These are phyloP conservation scores for Jamesozyma lodderae DNA, from an alignment of 805 yeast genomes.

Conservation along the genomic window DNA sequence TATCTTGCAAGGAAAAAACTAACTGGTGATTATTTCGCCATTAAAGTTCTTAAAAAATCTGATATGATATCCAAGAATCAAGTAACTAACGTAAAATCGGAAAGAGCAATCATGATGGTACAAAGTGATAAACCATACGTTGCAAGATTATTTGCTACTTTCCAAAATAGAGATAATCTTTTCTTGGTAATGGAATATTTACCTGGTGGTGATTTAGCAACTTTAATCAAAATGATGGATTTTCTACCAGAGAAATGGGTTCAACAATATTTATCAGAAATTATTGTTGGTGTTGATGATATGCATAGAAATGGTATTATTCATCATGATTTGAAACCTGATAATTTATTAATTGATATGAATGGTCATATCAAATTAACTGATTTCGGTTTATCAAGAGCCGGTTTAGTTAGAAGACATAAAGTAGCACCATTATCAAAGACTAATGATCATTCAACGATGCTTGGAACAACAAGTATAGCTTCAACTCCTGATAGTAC, in stretches of 20 bases:
- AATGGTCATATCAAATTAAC: conserved; percentile 87
- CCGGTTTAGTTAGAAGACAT: conserved; percentile 83
- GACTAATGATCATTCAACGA: background rate
- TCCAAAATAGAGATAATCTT: conserved; percentile 78
- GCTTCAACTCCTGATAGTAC: conserved; percentile 5
- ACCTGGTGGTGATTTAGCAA: conserved; percentile 93
- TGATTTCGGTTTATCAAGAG: conserved; percentile 87
- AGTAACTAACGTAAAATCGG: conserved; percentile 87
- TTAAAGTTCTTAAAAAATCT: conserved; percentile 80
- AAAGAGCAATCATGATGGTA: conserved; percentile 95
- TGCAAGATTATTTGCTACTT: conserved; percentile 78
- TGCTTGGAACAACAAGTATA: too few species aligned
- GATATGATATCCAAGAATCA: conserved; percentile 98
- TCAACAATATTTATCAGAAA: conserved; percentile 77
- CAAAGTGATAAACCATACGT: conserved; percentile 90
- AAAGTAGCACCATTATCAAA: conserved; percentile 21
- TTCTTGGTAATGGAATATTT: conserved; percentile 94
- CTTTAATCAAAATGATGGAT: conserved; percentile 73
- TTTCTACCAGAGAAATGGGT: conserved; percentile 83
- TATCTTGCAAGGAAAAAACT: conserved; percentile 71
- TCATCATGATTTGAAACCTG: conserved; percentile 94
- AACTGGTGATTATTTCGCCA: conserved; percentile 93
- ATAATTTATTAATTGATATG: conserved; percentile 76
- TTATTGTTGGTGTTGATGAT: conserved; percentile 82
- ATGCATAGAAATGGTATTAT: conserved; percentile 82